Conservation (phyloP, 208 protist species). For the Leptomonas seymouri region DNA sequence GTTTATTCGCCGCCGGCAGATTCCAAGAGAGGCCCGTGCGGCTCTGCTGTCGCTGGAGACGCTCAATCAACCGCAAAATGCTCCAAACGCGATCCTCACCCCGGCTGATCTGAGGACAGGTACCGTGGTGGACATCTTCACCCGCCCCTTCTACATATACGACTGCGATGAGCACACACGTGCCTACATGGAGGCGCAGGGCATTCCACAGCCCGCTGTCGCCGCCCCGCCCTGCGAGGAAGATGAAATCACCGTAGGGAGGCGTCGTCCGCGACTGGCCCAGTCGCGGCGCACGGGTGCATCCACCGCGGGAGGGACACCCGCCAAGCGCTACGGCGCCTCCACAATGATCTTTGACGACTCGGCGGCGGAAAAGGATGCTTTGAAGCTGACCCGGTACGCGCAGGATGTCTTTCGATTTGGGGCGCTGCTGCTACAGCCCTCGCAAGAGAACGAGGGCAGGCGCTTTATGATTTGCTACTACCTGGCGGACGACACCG, state of each 20-base stretch:
- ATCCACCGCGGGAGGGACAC: not conserved
- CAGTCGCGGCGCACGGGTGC: slow-evolving; percentile 11
- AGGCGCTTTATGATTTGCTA: slow-evolving; percentile 90
- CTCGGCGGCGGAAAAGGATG: slow-evolving; percentile 59
- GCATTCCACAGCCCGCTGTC: slow-evolving; percentile 37
- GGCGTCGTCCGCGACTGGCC: slow-evolving; percentile 27
- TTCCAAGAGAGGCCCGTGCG: slow-evolving; percentile 69
- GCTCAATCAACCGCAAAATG: slow-evolving; percentile 55
- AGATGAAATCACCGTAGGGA: slow-evolving; percentile 38
- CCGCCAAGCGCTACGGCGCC: slow-evolving; percentile 43
- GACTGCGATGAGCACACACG: slow-evolving; percentile 95
- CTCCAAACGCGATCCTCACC: slow-evolving; percentile 51
- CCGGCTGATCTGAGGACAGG: slow-evolving; percentile 88
- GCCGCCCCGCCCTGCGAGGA: slow-evolving; percentile 47
- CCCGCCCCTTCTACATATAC: slow-evolving; percentile 88
- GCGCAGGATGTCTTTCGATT: slow-evolving; percentile 93
- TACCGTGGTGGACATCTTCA: slow-evolving; percentile 76
- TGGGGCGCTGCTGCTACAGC: slow-evolving; percentile 62
- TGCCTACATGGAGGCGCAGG: slow-evolving; percentile 74
- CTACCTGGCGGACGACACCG: slow-evolving; percentile 96
- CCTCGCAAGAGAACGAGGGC: slow-evolving; percentile 57
- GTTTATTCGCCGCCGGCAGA: slow-evolving; percentile 87
- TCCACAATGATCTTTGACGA: slow-evolving; percentile 84
- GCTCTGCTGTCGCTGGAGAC: slow-evolving; percentile 66
- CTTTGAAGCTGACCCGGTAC: slow-evolving; percentile 82